Evolutionary conservation across 2,329 filamentous ascomycete genomes (phyloP), one percentile per base, ranked within the genome.

Genomic region (Rutstroemia sp.): DNA sequence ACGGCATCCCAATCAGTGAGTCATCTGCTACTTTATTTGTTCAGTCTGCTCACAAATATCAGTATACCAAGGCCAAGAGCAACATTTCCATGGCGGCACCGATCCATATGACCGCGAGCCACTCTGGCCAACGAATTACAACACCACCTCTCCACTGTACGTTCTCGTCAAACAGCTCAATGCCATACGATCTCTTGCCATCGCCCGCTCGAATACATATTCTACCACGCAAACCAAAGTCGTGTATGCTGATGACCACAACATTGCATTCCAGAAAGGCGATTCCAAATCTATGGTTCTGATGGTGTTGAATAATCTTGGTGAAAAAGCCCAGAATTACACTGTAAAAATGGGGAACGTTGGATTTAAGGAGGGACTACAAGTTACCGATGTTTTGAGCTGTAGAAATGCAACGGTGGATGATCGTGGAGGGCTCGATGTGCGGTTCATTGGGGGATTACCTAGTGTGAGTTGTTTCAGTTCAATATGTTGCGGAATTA

Each of bases 21-120:
- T 76, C 75, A n/a, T 44, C 27, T 45, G 38, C 4, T 61, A 57
- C 36, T 16, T 61, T n/a, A 59, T 51, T 10, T 58, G 44, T 17
- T 21, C 51, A 5, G 51, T 56, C 4, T 19, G 51, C 17, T 38
- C 48, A 25, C n/a, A 44, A 7, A 2, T 19, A 5, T 21, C 7
- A 44, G 40, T 79, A 38, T 80, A 80, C 61, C 70, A 77, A 59
- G 78, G 78, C 14, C 75, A 79, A 65, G 78, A 80, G 64, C 77
- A 80, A 57, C 73, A 76, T 62, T 75, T 73, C 62, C 63, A 68
- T 14, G 73, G 73, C n/a, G 60, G 51, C 3, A 59, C 34, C 12
- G 72, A 71, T 39, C 73, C 73, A 1, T 39, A 64, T 34, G 74
- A 76, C 60, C 73, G 74, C 3, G 75, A 76, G 63, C 73, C 73